Percentiles rank a stretch among this genome's conserved stretches.
Conservation (phyloP, 441 rosid species). For the Manihot esculenta region DNA sequence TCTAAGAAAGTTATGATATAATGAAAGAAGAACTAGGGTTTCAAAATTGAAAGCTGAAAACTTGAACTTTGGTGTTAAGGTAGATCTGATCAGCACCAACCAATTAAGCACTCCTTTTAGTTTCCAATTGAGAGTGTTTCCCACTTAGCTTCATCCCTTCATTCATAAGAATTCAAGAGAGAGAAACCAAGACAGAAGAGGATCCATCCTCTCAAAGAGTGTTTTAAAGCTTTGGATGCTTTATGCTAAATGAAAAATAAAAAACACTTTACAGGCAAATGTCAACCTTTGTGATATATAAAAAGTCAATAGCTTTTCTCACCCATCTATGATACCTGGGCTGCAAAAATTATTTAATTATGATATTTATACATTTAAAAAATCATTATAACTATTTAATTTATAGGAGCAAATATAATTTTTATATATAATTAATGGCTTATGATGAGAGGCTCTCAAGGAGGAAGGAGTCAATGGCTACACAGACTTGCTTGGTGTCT, state of each 20-base stretch:
- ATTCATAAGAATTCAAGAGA: slow-evolving; percentile 35
- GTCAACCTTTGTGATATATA: slow-evolving; percentile 45
- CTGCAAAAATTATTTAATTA: too few relatives aligned
- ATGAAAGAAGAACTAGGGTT: neutral
- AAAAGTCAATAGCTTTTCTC: slow-evolving; percentile 44
- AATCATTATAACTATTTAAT: too few relatives aligned
- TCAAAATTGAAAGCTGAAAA: neutral
- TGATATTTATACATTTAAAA: too few relatives aligned
- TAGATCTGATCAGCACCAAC: slow-evolving; percentile 26
- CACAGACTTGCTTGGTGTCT: slow-evolving; percentile 42
- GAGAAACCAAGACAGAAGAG: neutral
- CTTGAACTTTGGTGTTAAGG: neutral
- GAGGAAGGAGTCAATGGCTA: slow-evolving; percentile 43
- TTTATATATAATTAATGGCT: slow-evolving; percentile 31
- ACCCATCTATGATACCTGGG: neutral
- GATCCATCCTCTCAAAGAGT: slow-evolving; percentile 8
- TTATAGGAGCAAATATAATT: too few relatives aligned
- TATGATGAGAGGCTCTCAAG: slow-evolving; percentile 30
- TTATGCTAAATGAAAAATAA: slow-evolving; percentile 4
- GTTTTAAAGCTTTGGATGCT: slow-evolving; percentile 39
- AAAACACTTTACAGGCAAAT: slow-evolving; percentile 30
- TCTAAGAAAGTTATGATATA: too few relatives aligned
- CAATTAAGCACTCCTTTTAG: slow-evolving; percentile 25
- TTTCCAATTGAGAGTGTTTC: slow-evolving; percentile 39
- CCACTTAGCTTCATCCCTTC: slow-evolving; percentile 41